Conservation (phyloP, 2,329 filamentous ascomycete species). For the Aplosporella prunicola region DNA sequence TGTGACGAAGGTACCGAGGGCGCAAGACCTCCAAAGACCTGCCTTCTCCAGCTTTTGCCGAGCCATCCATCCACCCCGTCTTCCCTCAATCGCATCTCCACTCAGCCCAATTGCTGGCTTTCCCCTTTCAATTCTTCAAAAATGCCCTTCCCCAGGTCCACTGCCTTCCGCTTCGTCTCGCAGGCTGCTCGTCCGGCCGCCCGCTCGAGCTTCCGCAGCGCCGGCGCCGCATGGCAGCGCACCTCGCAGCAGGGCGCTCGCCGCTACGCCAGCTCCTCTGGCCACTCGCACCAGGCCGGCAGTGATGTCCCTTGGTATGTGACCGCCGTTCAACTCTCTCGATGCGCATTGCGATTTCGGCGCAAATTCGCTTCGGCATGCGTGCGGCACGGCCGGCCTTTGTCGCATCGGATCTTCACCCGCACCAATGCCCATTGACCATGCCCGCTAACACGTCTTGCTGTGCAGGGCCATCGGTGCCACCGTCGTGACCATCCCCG, state of each 20-base stretch:
- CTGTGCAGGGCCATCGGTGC: constrained; percentile 28
- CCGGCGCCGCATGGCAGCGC: constrained; percentile 27
- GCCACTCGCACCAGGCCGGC: constrained; percentile 16
- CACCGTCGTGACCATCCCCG: constrained; percentile 27
- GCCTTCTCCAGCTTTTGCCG: neutral
- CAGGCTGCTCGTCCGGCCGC: constrained; percentile 26
- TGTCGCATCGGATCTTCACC: neutral
- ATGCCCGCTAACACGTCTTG: constrained; percentile 3
- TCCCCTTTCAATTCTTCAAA: constrained; percentile 28
- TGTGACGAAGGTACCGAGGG: no score
- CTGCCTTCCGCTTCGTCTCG: constrained; percentile 28
- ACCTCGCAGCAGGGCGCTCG: constrained; percentile 23
- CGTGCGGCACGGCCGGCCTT: neutral
- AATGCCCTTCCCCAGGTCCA: constrained; percentile 31
- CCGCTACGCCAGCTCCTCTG: constrained; percentile 29
- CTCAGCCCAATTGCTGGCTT: constrained; percentile 23
- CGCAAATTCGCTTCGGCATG: neutral
- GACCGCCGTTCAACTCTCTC: no score
- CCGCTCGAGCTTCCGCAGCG: constrained; percentile 21
- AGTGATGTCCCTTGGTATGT: constrained; percentile 35
- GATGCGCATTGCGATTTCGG: neutral
- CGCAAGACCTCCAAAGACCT: no score
- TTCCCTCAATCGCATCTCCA: constrained; percentile 14
- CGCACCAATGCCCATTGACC: no score
- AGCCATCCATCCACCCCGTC: constrained; percentile 3